Evolutionary conservation across 805 yeast species (phyloP).

Genomic region (Candida schatavii): DNA sequence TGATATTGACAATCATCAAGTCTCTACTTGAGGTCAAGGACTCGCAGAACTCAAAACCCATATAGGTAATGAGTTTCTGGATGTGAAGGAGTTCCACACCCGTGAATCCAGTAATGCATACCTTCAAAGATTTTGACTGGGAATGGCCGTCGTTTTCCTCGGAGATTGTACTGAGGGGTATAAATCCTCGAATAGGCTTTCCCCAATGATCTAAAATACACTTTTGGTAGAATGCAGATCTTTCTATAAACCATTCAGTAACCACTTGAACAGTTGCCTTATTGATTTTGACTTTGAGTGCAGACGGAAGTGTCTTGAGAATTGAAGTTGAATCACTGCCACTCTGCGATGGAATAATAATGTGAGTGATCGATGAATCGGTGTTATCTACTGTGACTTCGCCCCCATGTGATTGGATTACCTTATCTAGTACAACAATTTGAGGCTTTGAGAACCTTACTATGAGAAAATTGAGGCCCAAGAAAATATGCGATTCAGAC

Average conservation of each 20-base stretch:
- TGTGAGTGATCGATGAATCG: conserved; percentile 27
- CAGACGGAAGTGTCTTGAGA: conserved; percentile 23
- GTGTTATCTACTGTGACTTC: conserved; percentile 14
- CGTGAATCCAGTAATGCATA: conserved; percentile 69
- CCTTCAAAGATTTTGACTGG: conserved; percentile 10
- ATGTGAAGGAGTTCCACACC: conserved; percentile 76
- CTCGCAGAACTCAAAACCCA: conserved; percentile 52
- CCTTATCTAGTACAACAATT: conserved; percentile 32
- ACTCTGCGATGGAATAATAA: conserved; percentile 28
- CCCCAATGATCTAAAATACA: conserved; percentile 63
- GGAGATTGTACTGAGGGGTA: conserved; percentile 14
- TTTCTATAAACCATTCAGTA: conserved; percentile 81
- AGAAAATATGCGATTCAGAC: conserved; percentile 31
- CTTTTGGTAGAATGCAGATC: conserved; percentile 58
- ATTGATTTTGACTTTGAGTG: conserved; percentile 21
- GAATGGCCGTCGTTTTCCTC: not conserved
- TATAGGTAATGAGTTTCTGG: conserved; percentile 53
- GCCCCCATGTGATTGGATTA: conserved; percentile 49
- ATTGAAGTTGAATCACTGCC: conserved; percentile 26
- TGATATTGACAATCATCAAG: conserved; percentile 52
- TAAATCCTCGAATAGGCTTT: conserved; percentile 42
- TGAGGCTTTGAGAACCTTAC: conserved; percentile 42
- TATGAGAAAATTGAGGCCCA: conserved; percentile 40
- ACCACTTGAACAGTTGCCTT: conserved; percentile 31
- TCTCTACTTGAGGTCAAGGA: conserved; percentile 52